Base-by-base conservation (phyloP, 805 yeast species). In the Wickerhamiella sergipiensis region DNA sequence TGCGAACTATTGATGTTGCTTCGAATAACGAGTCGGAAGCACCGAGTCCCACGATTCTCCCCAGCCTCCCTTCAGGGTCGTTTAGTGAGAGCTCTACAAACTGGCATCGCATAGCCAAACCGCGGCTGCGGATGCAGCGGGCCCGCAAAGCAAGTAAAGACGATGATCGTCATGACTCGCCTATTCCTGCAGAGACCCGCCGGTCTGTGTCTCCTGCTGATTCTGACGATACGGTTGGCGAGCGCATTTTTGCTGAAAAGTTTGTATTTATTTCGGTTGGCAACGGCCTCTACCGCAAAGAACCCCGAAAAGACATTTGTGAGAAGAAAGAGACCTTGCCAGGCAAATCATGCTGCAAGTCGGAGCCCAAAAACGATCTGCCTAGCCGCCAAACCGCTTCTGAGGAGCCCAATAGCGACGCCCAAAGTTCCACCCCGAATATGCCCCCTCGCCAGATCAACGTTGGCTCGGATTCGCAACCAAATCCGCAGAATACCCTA, bases 251-350 rank as follows among this genome's bases (percentile, higher is more conserved):
- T 9, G 57, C 62, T 9, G 61, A 54, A 22, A 53, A 52, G 24
- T 59, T 43, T 42, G 61, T 63, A 15, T 65, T 62, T 53, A 60
- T 64, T 22, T 66, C 64, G 3, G 67, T 61, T 0, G 68, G 69
- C 12, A 59, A 62, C 45, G 67, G 66, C 23, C 54, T 65, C 10
- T 65, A 61, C 50, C 57, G 66, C 3, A 59, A 60, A 21, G 60
- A 59, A 36, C 50, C 47, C 42, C n/a, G 18, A 33, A 13, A n/a
- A n/a, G 23, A 36, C 13, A 2, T 15, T 18, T 17, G 19, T 13
- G 19, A 13, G 4, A 4, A 15, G 9, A 36, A 15, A 5, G 19
- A 15, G 19, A 4, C 7, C 19, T 17, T 5, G 40, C 40, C 40
- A 17, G 18, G 22, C 49, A 39, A n/a, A 2, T 17, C 23, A 15